Evolutionary conservation across 2,329 filamentous ascomycete genomes (phyloP), one percentile per base, ranked within the genome.

Genomic region (Trichoderma koningii): DNA sequence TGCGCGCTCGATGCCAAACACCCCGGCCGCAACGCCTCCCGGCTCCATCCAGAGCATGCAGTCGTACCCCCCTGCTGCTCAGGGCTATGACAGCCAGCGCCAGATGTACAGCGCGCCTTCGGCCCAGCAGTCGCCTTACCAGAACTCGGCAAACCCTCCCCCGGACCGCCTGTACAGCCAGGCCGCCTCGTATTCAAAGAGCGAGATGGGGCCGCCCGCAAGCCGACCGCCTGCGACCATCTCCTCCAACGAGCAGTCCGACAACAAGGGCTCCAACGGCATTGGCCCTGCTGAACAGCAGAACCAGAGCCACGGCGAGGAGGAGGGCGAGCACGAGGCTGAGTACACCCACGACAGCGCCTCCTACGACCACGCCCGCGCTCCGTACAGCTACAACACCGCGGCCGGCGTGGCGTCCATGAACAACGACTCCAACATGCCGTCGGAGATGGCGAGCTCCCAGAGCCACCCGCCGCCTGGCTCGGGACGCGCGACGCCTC

Each of bases 11-110:
- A 92, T 97, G 83, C 93, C 92, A 63, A 92, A 90, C 10, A 96
- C 92, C n/a, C 92, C 92, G 67, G 92, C 92, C 28, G 94, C 92
- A 6, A 96, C 94, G 0, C 93, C 94, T 14, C 94, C 94, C 0
- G 92, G 91, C 26, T 83, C 85, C 30, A 83, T 96, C 68, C 90
- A 92, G 71, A 88, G 85, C 73, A 92, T 97, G 84, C 90, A 90
- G 71, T 80, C 87, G 3, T 97, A 97, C 75, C 89, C 88, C 59
- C 80, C 83, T 68, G 85, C 79, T 70, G 87, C 81, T 65, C 91
- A 88, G 76, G 80, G 82, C 52, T 97, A 96, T 72, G 92, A 96
- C 73, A 85, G 78, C 71, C 87, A 90, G 10, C 87, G 94, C 67
- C 86, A 88, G 53, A 88, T 95, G 78, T 97, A 97, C 76, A 91